These are phyloP conservation scores for Pseudogymnoascus sp. DNA, from an alignment of 2,329 filamentous ascomycete genomes.

Conservation along the genomic window DNA sequence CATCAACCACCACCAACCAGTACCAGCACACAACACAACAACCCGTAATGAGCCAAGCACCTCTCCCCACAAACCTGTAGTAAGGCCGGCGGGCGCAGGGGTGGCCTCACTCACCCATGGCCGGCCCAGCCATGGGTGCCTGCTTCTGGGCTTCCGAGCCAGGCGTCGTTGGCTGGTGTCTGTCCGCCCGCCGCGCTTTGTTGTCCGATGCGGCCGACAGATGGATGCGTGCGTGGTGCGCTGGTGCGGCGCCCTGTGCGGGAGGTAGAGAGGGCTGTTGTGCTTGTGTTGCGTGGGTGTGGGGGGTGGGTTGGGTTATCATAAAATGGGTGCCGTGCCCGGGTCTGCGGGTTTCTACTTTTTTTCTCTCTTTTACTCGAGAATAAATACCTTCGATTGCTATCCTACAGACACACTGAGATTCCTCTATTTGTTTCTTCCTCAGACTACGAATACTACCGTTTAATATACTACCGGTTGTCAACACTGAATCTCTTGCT, in stretches of 20 bases:
- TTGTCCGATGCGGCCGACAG: neutral
- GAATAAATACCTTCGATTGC: neutral
- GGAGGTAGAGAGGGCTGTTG: neutral
- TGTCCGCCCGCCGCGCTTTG: neutral
- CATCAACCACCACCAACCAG: neutral
- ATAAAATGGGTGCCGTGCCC: neutral
- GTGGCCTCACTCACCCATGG: neutral
- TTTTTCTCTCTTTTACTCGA: neutral
- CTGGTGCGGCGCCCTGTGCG: neutral
- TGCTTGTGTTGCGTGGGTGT: neutral
- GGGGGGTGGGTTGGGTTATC: neutral
- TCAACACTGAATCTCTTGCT: neutral
- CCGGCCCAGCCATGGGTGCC: neutral
- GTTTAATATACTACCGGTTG: neutral
- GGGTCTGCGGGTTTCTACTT: neutral
- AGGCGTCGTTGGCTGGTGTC: neutral
- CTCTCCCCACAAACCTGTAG: neutral
- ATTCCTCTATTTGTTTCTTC: neutral
- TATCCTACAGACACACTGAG: neutral
- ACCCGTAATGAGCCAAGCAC: neutral
- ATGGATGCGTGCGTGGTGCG: neutral
- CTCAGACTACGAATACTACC: neutral
- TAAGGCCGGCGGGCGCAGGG: neutral
- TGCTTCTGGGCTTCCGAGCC: neutral
- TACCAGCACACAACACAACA: neutral